Evolutionary conservation across 768 basidiomycete genomes (phyloP).

Genomic region (Kockovaella imperatae): DNA sequence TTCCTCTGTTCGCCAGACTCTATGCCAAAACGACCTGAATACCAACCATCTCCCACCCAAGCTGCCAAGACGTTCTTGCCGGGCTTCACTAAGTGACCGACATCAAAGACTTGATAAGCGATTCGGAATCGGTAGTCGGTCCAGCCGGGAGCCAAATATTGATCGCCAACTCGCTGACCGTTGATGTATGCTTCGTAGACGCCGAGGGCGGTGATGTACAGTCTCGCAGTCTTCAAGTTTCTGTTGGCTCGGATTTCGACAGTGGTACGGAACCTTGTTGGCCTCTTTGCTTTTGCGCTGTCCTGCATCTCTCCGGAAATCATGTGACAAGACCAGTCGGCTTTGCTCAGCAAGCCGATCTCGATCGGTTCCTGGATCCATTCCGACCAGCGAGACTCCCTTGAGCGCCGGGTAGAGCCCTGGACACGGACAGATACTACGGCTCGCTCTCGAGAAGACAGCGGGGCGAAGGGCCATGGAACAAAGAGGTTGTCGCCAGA

Average conservation of each 20-base stretch:
- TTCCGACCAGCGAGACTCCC: constrained; percentile 10
- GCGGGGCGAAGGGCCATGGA: constrained; percentile 28
- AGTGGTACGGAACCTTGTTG: constrained; percentile 13
- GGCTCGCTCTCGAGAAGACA: constrained; percentile 23
- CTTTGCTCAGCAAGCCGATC: constrained; percentile 14
- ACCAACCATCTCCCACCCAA: constrained; percentile 31
- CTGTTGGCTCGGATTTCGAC: not conserved
- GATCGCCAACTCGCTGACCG: constrained; percentile 29
- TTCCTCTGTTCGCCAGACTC: constrained; percentile 5
- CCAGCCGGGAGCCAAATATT: constrained; percentile 38
- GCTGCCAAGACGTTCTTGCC: constrained; percentile 28
- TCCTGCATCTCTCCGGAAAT: constrained; percentile 6
- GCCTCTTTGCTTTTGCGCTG: constrained; percentile 14
- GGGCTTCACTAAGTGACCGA: constrained; percentile 8
- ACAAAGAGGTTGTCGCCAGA: no score
- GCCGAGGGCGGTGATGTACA: constrained; percentile 37
- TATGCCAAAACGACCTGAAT: constrained; percentile 16
- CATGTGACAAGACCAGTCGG: constrained; percentile 25
- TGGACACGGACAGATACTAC: constrained; percentile 15
- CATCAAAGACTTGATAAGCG: constrained; percentile 35
- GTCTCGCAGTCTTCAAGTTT: constrained; percentile 3
- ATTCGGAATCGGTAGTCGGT: constrained; percentile 28
- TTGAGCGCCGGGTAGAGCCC: not conserved
- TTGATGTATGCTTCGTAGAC: constrained; percentile 34
- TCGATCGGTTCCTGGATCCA: constrained; percentile 23